Percentiles rank a stretch among this genome's conserved stretches.
Evolutionary conservation across 2,329 filamentous ascomycete genomes (phyloP).

Genomic region (Juglanconis oblonga): DNA sequence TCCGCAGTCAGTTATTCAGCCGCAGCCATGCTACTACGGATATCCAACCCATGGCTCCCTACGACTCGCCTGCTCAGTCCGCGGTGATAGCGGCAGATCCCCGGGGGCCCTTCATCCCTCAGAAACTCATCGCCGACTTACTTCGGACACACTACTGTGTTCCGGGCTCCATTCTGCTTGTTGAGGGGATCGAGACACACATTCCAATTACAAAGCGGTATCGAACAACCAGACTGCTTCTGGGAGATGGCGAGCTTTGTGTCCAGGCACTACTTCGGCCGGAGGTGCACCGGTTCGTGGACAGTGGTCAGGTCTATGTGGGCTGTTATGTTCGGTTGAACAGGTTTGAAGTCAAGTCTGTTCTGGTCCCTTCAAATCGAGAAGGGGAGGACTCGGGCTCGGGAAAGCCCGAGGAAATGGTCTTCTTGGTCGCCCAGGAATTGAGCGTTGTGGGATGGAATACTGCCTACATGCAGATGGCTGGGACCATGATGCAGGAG

Average conservation of each 20-base stretch:
- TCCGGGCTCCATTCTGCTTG: constrained; percentile 47
- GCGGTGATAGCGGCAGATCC: constrained; percentile 24
- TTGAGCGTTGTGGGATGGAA: constrained; percentile 48
- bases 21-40: constrained; percentile 6
- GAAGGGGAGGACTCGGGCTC: not conserved
- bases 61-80: not conserved
- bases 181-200: constrained; percentile 29
- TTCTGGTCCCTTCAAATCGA: constrained; percentile 18
- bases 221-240: constrained; percentile 44
- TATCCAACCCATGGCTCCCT: constrained; percentile 4
- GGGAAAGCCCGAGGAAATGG: constrained; percentile 28
- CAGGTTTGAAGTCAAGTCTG: constrained; percentile 33
- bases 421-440: constrained; percentile 45
- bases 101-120: constrained; percentile 25
- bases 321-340: constrained; percentile 50
- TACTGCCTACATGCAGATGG: constrained; percentile 33
- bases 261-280: constrained; percentile 50
- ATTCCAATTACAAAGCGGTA: constrained; percentile 27
- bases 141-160: constrained; percentile 46
- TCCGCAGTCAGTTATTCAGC: not conserved
- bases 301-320: constrained; percentile 40
- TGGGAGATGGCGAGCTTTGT: constrained; percentile 52
- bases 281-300: constrained; percentile 46
- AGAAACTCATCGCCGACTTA: constrained; percentile 46
- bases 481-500: constrained; percentile 4